These are phyloP conservation scores for Ploettnerulaceae sp. DNA, from an alignment of 2,329 filamentous ascomycete species.

Conservation along the genomic window DNA sequence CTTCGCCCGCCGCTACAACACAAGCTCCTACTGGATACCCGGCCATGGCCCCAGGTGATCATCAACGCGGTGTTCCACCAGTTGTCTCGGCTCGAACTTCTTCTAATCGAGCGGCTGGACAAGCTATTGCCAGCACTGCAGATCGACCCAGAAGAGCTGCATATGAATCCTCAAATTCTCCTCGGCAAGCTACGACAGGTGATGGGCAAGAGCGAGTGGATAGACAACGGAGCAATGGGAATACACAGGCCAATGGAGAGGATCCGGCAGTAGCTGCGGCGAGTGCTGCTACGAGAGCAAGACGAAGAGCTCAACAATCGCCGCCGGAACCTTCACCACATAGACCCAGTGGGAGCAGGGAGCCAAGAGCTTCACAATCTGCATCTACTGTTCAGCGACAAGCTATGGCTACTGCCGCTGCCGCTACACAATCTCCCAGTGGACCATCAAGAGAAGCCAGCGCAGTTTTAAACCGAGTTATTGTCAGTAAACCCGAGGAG, in stretches of 20 bases:
- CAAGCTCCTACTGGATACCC: constrained; percentile 35
- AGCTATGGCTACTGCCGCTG: constrained; percentile 37
- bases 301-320: constrained; percentile 43
- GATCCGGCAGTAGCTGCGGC: constrained; percentile 35
- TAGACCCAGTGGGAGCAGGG: constrained; percentile 38
- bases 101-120: constrained; percentile 52
- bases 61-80: constrained; percentile 59
- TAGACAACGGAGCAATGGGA: constrained; percentile 36
- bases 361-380: constrained; percentile 35
- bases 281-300: constrained; percentile 40
- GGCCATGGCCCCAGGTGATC: constrained; percentile 39
- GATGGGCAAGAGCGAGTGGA: constrained; percentile 27
- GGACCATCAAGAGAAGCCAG: constrained; percentile 69
- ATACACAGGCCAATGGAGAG: constrained; percentile 39
- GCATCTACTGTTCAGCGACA: constrained; percentile 31
- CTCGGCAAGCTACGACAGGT: constrained; percentile 19
- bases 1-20: constrained; percentile 40
- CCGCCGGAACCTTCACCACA: constrained; percentile 41
- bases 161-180: constrained; percentile 27
- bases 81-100: constrained; percentile 78
- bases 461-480: constrained; percentile 70
- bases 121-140: constrained; percentile 34
- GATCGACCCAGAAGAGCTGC: constrained; percentile 27
- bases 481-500: constrained; percentile 70
- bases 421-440: constrained; percentile 47